phyloP scores from a whole-genome alignment of 1,139 yeast species.

The Diutina neorugosa region DNA sequence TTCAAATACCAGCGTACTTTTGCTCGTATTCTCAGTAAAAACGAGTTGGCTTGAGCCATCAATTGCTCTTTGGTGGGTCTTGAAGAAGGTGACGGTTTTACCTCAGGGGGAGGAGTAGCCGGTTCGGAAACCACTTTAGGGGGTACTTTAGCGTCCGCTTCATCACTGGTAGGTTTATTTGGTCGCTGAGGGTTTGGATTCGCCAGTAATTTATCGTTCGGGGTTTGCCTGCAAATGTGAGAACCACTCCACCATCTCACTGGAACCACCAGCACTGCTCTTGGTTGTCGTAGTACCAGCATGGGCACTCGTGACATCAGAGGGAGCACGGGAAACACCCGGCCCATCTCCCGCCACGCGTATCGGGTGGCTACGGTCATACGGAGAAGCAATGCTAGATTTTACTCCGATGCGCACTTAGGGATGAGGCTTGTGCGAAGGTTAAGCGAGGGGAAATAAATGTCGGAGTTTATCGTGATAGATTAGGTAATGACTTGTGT shows the following conservation, averaged over 20 bases:
- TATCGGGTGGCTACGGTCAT: background rate
- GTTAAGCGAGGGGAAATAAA: background rate
- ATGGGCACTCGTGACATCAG: background rate
- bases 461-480: background rate
- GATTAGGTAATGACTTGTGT: too few relatives aligned
- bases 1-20: constrained; percentile 62
- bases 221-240: background rate
- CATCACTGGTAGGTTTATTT: background rate
- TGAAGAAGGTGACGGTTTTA: background rate
- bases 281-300: background rate
- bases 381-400: background rate
- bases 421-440: background rate
- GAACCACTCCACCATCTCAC: background rate
- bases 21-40: constrained; percentile 39
- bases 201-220: background rate
- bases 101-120: background rate
- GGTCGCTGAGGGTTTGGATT: background rate
- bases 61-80: constrained; percentile 35
- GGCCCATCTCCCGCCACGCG: background rate
- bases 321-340: background rate
- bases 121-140: background rate
- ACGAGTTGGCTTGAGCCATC: constrained; percentile 37
- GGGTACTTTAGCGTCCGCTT: background rate
- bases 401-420: background rate
- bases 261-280: background rate